Evolutionary conservation across 2,329 filamentous ascomycete species (phyloP), one percentile per base, ranked within the genome.

Genomic region (Neofusicoccum umdonicola): DNA sequence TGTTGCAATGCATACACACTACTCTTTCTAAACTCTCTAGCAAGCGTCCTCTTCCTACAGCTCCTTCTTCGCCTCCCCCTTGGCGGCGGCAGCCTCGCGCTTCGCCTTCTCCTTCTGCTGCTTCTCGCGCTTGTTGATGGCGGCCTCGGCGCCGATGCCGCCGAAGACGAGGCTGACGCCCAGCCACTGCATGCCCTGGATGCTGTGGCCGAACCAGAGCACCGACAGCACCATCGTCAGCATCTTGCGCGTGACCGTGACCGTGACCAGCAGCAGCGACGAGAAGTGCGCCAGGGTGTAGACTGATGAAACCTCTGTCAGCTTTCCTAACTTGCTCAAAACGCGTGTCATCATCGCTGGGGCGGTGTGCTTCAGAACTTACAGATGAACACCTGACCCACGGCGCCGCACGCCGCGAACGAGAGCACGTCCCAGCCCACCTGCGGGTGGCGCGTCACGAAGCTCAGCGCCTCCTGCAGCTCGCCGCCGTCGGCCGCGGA

Each of bases 161-260:
- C 93, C 93, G 81, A 99, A 99, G 8, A 99, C 95, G 65, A 99
- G 82, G 0, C 86, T 89, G 37, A 99, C 93, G 68, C 95, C 95
- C 6, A 96, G 81, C 91, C 93, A 97, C 80, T 99, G 95, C 85
- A 94, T 96, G n/a, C 82, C 80, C 34, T 87, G 90, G 56, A 99
- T 84, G 68, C 85, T 87, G 78, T 99, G 95, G 34, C 95, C 95
- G 76, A 98, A 99, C 80, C 92, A 93, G 66, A 98, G 83, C 34
- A 99, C 95, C 62, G 92, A 97, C 60, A 98, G 84, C 66, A 98
- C 92, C 95, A 99, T 99, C 69, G 94, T 98, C 76, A 98, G 86
- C 95, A 99, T 99, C 82, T 99, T 99, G 74, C 95, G 86, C 51
- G 95, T 99, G 51, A 99, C 95, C 1, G 93, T 99, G 2, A 99